Evolutionary conservation across 2,329 filamentous ascomycete species (phyloP), one percentile per base, ranked within the genome.

Genomic region (Fusarium sp.): DNA sequence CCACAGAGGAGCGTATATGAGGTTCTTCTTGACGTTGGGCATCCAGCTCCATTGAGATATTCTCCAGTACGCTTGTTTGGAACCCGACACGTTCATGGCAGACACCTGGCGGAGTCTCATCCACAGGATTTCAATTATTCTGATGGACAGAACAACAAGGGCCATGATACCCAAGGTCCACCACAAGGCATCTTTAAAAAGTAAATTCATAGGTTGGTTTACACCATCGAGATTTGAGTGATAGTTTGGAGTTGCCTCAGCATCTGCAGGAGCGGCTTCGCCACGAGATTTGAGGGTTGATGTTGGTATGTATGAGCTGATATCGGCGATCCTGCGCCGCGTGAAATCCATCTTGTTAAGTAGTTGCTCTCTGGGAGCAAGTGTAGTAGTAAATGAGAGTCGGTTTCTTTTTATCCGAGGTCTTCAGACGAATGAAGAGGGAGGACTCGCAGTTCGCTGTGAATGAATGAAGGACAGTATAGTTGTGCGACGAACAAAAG

Each of bases 1-100:
- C 82, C 87, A 88, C 30, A 93, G 82, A 6, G 91, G 91, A 4
- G 91, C 90, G 75, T 92, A 85, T 54, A 82, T 81, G 65, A 93
- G 77, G 73, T 91, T 83, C 80, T 88, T 90, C 84, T 92, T 92
- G 75, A 92, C 75, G 67, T 83, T 83, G 18, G 90, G 90, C 85
- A 90, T 89, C 88, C 88, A 90, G 64, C 83, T 84, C 85, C 85
- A 90, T 78, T 90, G 88, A 20, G 88, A 85, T 28, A 79, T 78
- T 74, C 85, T 88, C 89, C 90, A 92, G 81, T 90, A 92, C 47
- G 78, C 80, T 77, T 92, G 90, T 76, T 85, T 85, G 4, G 85
- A 82, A 18, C 84, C 85, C 0, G 86, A 80, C 28, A 84, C 80
- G 8, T 85, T 85, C 89, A 92, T 91, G 73, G 89, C 86, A 26